Base-by-base conservation (phyloP, 805 yeast species). In the Candida caryicola region DNA sequence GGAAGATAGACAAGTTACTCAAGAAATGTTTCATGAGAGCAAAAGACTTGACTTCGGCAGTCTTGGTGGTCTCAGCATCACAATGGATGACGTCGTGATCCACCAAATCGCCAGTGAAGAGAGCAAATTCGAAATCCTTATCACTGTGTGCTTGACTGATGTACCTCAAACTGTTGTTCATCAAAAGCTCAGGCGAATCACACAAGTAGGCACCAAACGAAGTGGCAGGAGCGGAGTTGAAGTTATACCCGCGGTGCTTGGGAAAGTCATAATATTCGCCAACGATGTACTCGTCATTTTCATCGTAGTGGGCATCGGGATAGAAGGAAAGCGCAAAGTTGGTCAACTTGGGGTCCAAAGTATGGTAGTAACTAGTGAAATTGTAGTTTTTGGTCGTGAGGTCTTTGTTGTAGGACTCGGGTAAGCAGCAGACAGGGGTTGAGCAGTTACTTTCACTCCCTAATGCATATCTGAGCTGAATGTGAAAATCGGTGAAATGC, bases 31-130 rank as follows among this genome's bases (percentile, higher is more conserved):
- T 82, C 68, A 82, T 66, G 42, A 80, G 73, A 12, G 68, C 74
- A 31, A 83, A 86, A 44, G 84, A 79, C 52, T 66, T 82, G 38
- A 88, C 79, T 38, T 84, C 95, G 6, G 82, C 81, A 6, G 73
- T 85, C 5, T 70, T 86, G 44, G 85, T 89, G 41, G 77, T 74
- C 29, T 80, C 85, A 31, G 74, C 66, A 33, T 73, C 73, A 50
- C 73, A 69, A 33, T 69, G 66, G 9, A 64, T 51, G 40, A 73
- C 77, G 47, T 76, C 81, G 52, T 82, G 90, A 55, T 82, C 88
- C 37, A 82, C 82, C 54, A 81, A 66, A 52, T 82, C 90, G 40
- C 89, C 89, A 4, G 88, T 82, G 66, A 82, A 82, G 27, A 82
- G 58, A 2, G 82, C 71, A 52, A 82, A 82, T 36, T 79, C 82